These are phyloP conservation scores for Carex myosuroides DNA, from an alignment of 176 grass and related monocot species.

Conservation along the genomic window DNA sequence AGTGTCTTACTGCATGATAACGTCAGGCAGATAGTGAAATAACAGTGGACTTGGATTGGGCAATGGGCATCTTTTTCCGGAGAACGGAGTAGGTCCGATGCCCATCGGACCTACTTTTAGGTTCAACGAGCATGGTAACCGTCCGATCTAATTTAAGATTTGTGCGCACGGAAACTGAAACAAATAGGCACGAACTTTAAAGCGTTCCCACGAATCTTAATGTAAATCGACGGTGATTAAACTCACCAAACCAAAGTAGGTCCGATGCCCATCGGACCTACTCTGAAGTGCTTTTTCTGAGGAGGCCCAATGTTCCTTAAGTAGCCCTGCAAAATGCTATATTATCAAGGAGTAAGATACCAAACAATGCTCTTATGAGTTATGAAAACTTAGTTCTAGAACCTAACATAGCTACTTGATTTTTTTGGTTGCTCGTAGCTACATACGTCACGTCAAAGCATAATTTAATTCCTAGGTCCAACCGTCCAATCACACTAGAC, in stretches of 20 bases:
- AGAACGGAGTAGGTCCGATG: too few relatives aligned
- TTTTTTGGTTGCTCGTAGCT: not conserved
- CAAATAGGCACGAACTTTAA: too few relatives aligned
- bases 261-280: too few relatives aligned
- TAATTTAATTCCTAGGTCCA: not conserved
- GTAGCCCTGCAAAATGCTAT: not conserved
- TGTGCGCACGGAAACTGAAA: too few relatives aligned
- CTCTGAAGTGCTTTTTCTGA: too few relatives aligned
- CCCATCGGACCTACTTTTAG: too few relatives aligned
- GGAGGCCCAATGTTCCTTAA: not conserved
- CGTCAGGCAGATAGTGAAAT: not conserved
- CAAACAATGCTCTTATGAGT: not conserved
- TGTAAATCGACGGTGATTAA: too few relatives aligned
- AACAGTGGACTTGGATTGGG: not conserved
- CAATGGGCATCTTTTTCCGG: not conserved
- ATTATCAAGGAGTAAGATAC: not conserved
- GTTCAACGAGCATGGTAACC: too few relatives aligned
- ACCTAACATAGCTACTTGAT: not conserved
- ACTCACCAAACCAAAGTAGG: too few relatives aligned
- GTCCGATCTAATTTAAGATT: too few relatives aligned
- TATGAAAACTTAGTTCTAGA: not conserved
- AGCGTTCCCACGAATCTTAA: too few relatives aligned
- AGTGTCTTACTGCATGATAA: not conserved
- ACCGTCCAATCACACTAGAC: not conserved
- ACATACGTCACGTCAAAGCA: not conserved